Conservation (phyloP, 108 stramenopile species). For the Chaetoceros tenuissimus region DNA sequence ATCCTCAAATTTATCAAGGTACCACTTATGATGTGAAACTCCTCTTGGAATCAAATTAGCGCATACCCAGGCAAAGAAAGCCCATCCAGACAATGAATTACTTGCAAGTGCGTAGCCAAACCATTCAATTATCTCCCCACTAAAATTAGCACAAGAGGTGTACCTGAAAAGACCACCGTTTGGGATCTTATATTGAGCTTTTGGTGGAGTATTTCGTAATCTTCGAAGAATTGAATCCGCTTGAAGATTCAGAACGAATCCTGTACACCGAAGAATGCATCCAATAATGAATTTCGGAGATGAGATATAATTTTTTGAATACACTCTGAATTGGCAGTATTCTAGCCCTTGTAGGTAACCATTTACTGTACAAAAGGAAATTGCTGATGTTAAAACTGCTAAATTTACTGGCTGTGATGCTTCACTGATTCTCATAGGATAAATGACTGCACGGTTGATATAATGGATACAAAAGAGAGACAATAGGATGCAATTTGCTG, state of each 20-base stretch:
- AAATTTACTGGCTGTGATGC: constrained; percentile 58
- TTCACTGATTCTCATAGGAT: constrained; percentile 62
- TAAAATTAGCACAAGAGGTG: constrained; percentile 74
- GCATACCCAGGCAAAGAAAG: constrained; percentile 65
- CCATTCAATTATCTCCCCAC: constrained; percentile 89
- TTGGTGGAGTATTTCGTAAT: constrained; percentile 23
- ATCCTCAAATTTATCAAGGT: constrained; percentile 64
- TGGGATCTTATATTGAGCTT: constrained; percentile 42
- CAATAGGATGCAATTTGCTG: constrained; percentile 45
- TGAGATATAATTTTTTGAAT: constrained; percentile 5
- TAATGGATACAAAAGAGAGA: constrained; percentile 79
- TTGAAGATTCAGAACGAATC: constrained; percentile 55
- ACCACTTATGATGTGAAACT: constrained; percentile 80
- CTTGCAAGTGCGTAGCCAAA: constrained; percentile 64
- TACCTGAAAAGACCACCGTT: constrained; percentile 57
- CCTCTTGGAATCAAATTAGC: constrained; percentile 80
- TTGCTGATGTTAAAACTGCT: constrained; percentile 39
- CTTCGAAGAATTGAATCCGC: constrained; percentile 67
- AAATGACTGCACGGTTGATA: constrained; percentile 72
- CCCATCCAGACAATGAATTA: constrained; percentile 24
- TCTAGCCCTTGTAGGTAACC: constrained; percentile 42
- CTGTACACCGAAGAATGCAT: constrained; percentile 34
- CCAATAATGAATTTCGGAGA: constrained; percentile 35
- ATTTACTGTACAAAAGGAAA: constrained; percentile 48
- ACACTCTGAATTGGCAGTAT: constrained; percentile 13